A percentile compares a stretch with the other conserved stretches of the same genome.
These are phyloP conservation scores for Tolypocladium cylindrosporum DNA, from an alignment of 2,329 filamentous ascomycete species.

Conservation along the genomic window DNA sequence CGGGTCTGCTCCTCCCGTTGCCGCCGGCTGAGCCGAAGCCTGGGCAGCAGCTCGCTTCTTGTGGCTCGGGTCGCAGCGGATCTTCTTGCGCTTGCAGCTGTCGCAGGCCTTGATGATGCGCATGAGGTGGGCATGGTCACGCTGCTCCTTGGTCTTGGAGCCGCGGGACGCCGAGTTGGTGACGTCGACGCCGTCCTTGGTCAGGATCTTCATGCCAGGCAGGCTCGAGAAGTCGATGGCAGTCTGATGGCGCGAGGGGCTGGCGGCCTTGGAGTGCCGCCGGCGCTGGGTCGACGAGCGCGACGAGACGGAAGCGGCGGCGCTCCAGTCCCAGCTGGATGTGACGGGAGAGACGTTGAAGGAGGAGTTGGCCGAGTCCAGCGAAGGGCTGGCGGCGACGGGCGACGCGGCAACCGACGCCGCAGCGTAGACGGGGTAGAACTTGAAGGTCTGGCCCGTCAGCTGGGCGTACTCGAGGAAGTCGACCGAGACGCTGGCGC, in stretches of 20 bases:
- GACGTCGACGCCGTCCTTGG: conserved; percentile 51
- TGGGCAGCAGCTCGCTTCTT: conserved; percentile 33
- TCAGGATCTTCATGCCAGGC: conserved; percentile 59
- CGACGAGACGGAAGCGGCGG: conserved; percentile 19
- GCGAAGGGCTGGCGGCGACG: conserved; percentile 26
- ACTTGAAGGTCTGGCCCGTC: conserved; percentile 51
- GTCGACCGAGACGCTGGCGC: conserved; percentile 46
- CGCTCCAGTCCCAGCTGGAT: conserved; percentile 36
- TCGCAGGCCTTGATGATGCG: conserved; percentile 59
- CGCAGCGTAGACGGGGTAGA: conserved; percentile 41
- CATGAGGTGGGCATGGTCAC: conserved; percentile 57
- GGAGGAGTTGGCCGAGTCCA: conserved; percentile 36
- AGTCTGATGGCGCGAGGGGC: conserved; percentile 17
- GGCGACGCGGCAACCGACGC: conserved; percentile 29
- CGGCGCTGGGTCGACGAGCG: conserved; percentile 16
- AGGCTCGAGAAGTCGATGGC: conserved; percentile 38
- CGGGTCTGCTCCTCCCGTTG: conserved; percentile 7
- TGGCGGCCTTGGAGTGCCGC: conserved; percentile 14
- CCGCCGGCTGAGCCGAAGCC: conserved; percentile 14
- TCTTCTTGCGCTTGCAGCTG: conserved; percentile 52
- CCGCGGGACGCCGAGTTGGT: conserved; percentile 52
- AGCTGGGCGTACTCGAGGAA: conserved; percentile 43
- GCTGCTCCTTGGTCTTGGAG: conserved; percentile 58
- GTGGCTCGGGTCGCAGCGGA: conserved; percentile 51
- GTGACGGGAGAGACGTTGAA: conserved; percentile 40